Base-by-base conservation (phyloP, 192 early-diverging fungal species). In the Coemansia sp. region DNA sequence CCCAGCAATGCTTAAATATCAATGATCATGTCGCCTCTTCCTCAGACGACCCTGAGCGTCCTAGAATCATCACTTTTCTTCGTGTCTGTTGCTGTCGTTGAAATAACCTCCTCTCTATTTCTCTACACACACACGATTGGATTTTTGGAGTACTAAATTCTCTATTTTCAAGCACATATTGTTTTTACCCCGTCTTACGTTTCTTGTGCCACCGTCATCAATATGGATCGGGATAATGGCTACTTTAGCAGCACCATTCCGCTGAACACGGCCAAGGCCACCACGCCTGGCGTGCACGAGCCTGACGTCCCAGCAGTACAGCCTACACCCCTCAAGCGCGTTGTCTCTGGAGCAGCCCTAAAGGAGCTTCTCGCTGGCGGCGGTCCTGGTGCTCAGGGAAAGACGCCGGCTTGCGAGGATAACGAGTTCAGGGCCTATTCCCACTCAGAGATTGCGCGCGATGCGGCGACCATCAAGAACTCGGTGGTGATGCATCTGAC, bases 401-500 rank as follows among this genome's bases (percentile, higher is more conserved):
- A 82, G 75, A 77, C 80, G 21, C 80, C 80, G 31, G 31, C 67
- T 54, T 54, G 62, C 31, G 71, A 74, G 42, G 75, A 76, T 59
- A 59, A 57, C 61, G 71, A 77, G 72, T 82, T 82, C 80, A 70
- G 68, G 52, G 67, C 76, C 65, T 82, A 77, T 68, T 57, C 71
- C 51, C 80, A 82, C 71, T 72, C 71, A 14, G 80, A 82, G 65
- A 76, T 74, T 42, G 57, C 80, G n/a, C 71, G 80, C 61, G 94
- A 94, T 63, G 74, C 84, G 0, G 86, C 86, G 11, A 75, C 84
- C 9, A 89, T 98, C 75, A 88, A 94, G 80, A 85, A 87, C 76
- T 90, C 91, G 24, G 95, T 98, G 74, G 87, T 95, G 42, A 86
- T 87, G 71, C 97, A 98, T 74, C 88, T 91, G 57, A 90, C 90